Evolutionary conservation across 1,284 basidiomycete species (phyloP).

Genomic region (Cystobasidium pallidum): DNA sequence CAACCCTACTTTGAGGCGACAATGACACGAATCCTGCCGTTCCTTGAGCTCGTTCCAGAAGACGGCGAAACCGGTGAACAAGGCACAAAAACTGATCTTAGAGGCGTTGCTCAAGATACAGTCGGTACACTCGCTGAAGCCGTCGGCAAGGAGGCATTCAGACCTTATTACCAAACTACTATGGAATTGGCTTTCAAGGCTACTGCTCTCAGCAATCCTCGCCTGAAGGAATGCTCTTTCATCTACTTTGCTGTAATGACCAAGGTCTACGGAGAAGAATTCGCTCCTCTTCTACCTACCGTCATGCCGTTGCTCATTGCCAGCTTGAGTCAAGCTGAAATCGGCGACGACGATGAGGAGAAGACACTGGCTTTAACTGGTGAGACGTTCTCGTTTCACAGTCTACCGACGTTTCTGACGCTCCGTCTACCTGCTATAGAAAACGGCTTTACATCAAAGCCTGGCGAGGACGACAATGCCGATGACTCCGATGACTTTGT

Average conservation of each 20-base stretch:
- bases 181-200: slow-evolving; percentile 95
- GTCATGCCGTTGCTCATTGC: slow-evolving; percentile 85
- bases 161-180: slow-evolving; percentile 91
- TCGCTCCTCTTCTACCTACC: slow-evolving; percentile 80
- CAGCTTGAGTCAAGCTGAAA: slow-evolving; percentile 76
- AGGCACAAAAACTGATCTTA: slow-evolving; percentile 83
- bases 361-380: slow-evolving; percentile 39
- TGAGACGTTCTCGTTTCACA: neutral
- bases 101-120: slow-evolving; percentile 97
- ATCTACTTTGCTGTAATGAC: slow-evolving; percentile 99
- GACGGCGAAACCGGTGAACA: slow-evolving; percentile 67
- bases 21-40: slow-evolving; percentile 83
- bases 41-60: slow-evolving; percentile 71
- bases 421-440: slow-evolving; percentile 49
- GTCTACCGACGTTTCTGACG: neutral
- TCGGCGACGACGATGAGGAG: slow-evolving; percentile 65
- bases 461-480: slow-evolving; percentile 69
- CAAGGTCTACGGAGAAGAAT: slow-evolving; percentile 92
- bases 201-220: slow-evolving; percentile 76
- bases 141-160: slow-evolving; percentile 90
- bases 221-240: slow-evolving; percentile 94
- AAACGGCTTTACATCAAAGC: slow-evolving; percentile 64
- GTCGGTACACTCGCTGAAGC: slow-evolving; percentile 98
- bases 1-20: slow-evolving; percentile 92
- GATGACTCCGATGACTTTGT: slow-evolving; percentile 63